Evolutionary conservation across 2,329 filamentous ascomycete genomes (phyloP).

Genomic region (Cladobotryum mycophilum): DNA sequence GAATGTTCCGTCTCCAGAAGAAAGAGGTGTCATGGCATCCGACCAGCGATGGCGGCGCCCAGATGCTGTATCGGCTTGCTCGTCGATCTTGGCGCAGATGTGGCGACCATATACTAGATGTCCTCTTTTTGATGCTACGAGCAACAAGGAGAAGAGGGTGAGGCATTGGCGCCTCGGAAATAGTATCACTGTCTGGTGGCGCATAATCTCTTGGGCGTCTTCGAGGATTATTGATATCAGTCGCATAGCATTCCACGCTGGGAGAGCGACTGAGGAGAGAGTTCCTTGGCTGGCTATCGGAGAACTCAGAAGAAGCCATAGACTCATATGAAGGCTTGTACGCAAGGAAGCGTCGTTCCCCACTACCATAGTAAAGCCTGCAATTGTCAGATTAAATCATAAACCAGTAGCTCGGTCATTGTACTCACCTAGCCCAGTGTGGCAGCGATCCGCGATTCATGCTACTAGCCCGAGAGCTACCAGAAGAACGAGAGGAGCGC

Average conservation of each 20-base stretch:
- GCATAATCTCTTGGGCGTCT: slow-evolving; percentile 35
- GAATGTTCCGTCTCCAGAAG: slow-evolving; percentile 63
- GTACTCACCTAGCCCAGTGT: slow-evolving; percentile 45
- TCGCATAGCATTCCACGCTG: slow-evolving; percentile 41
- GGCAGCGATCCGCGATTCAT: slow-evolving; percentile 41
- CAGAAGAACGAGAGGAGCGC: slow-evolving; percentile 47
- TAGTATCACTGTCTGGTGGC: slow-evolving; percentile 12
- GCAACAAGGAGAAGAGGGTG: slow-evolving; percentile 24
- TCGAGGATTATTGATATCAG: slow-evolving; percentile 40
- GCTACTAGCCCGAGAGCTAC: slow-evolving; percentile 43
- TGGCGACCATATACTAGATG: slow-evolving; percentile 65
- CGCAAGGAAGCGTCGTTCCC: slow-evolving; percentile 50
- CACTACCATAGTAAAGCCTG: slow-evolving; percentile 65
- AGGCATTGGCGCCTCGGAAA: slow-evolving; percentile 39
- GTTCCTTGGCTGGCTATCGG: slow-evolving; percentile 42
- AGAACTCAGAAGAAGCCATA: slow-evolving; percentile 40
- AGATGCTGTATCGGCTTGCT: slow-evolving; percentile 53
- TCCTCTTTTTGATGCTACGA: slow-evolving; percentile 38
- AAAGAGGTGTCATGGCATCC: slow-evolving; percentile 55
- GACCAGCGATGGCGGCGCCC: slow-evolving; percentile 67
- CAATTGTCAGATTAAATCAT: slow-evolving; percentile 7
- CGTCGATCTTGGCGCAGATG: slow-evolving; percentile 62
- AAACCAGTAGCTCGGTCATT: neutral
- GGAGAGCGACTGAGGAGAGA: slow-evolving; percentile 43
- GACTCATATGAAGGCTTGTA: slow-evolving; percentile 38